A percentile compares a stretch with the other conserved stretches of the same genome.
Evolutionary conservation across 2,329 filamentous ascomycete genomes (phyloP).

Genomic region (Myriosclerotinia curreyana): DNA sequence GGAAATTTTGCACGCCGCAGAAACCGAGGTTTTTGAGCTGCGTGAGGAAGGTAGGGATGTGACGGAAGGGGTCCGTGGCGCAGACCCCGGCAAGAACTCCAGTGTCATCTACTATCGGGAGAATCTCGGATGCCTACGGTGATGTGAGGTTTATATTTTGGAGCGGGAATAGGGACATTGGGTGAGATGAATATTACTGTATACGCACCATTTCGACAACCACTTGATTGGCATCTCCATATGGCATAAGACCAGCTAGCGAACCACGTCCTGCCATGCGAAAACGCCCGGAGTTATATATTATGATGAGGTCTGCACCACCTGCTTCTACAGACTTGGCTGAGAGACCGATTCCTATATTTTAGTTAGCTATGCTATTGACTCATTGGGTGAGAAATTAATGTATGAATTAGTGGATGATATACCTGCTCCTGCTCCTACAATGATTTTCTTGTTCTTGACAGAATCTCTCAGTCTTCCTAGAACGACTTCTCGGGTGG

Average conservation of each 20-base stretch:
- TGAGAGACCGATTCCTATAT: constrained; percentile 61
- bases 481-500: constrained; percentile 55
- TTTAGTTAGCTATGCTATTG: neutral
- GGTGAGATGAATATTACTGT: too few relatives aligned
- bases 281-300: constrained; percentile 71
- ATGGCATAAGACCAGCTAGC: constrained; percentile 67
- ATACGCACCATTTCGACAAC: constrained; percentile 58
- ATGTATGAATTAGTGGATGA: neutral
- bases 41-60: constrained; percentile 57
- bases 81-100: constrained; percentile 70
- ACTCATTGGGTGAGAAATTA: neutral
- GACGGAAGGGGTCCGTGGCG: constrained; percentile 65
- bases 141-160: neutral
- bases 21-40: constrained; percentile 63
- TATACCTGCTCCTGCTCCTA: constrained; percentile 63
- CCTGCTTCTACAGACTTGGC: constrained; percentile 69
- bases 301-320: constrained; percentile 65
- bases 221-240: constrained; percentile 67
- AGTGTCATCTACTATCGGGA: constrained; percentile 60
- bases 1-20: constrained; percentile 70
- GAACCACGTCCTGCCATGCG: constrained; percentile 71
- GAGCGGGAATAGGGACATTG: too few relatives aligned
- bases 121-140: constrained; percentile 54
- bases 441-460: constrained; percentile 54
- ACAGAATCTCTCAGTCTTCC: constrained; percentile 53